phyloP scores from a whole-genome alignment of 129 eudicot species.

The Escallonia herrerae region DNA sequence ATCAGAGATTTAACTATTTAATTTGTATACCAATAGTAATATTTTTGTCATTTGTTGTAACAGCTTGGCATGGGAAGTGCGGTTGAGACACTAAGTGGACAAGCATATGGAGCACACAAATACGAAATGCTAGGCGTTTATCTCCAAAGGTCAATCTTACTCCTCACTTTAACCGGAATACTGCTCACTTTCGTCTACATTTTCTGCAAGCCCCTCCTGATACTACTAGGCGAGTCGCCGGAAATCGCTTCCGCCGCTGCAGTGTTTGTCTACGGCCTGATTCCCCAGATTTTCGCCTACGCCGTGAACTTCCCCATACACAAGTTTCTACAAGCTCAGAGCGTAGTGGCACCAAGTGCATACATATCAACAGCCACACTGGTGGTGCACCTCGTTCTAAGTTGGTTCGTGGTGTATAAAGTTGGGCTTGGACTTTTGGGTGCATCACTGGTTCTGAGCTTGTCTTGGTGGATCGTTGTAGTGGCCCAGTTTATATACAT shows the following conservation, averaged over 20 bases:
- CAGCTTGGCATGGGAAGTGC: constrained; percentile 35
- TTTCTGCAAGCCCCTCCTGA: constrained; percentile 19
- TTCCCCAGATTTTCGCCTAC: constrained; percentile 22
- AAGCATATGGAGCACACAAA: constrained; percentile 22
- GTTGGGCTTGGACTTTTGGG: constrained; percentile 17
- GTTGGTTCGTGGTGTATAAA: constrained; percentile 12
- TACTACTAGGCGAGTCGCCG: constrained; percentile 14
- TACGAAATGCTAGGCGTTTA: constrained; percentile 22
- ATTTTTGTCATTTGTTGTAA: neutral
- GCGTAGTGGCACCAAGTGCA: constrained; percentile 21
- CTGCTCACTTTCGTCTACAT: constrained; percentile 1
- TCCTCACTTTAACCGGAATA: constrained; percentile 10
- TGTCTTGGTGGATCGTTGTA: constrained; percentile 29
- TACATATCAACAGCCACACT: constrained; percentile 16
- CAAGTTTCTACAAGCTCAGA: constrained; percentile 21
- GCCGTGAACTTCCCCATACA: constrained; percentile 17
- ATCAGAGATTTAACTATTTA: no score
- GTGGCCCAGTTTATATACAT: constrained; percentile 20
- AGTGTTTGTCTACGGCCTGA: constrained; percentile 18
- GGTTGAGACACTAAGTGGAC: constrained; percentile 24
- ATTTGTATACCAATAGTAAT: no score
- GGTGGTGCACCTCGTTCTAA: constrained; percentile 7
- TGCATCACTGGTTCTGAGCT: constrained; percentile 17
- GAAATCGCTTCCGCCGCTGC: constrained; percentile 15
- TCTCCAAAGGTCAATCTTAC: constrained; percentile 19